These are phyloP conservation scores for Gamarada debralockiae DNA, from an alignment of 495 filamentous ascomycete genomes.

Conservation along the genomic window DNA sequence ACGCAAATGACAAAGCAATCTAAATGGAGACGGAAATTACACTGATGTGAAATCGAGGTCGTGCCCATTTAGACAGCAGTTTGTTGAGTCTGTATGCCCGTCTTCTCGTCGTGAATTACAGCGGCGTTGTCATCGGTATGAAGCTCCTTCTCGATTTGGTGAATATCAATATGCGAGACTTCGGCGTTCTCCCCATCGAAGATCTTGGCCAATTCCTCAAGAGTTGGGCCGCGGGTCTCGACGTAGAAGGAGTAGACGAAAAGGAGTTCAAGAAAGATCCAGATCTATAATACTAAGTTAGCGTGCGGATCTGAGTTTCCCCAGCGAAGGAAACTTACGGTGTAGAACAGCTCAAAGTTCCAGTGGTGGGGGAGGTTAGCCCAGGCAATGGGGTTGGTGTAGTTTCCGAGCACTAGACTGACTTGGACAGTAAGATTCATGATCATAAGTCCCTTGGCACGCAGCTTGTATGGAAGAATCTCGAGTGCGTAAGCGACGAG, in stretches of 20 bases:
- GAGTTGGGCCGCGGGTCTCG: conserved; percentile 60
- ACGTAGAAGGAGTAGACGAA: conserved; percentile 65
- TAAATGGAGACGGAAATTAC: too few relatives aligned
- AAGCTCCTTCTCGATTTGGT: conserved; percentile 18
- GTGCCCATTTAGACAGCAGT: conserved; percentile 5
- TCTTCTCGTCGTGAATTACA: conserved; percentile 6
- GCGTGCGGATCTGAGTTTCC: neutral
- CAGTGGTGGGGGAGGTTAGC: conserved; percentile 50
- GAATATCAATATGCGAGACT: conserved; percentile 47
- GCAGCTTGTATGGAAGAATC: conserved; percentile 33
- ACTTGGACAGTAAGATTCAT: conserved; percentile 51
- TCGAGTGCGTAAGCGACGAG: conserved; percentile 37
- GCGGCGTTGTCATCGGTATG: conserved; percentile 24
- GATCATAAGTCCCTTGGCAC: conserved; percentile 30
- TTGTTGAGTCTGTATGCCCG: neutral
- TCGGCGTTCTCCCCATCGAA: conserved; percentile 34
- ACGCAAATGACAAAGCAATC: too few relatives aligned
- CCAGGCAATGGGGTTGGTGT: conserved; percentile 61
- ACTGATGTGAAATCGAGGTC: too few relatives aligned
- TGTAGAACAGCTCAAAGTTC: conserved; percentile 63
- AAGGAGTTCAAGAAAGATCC: conserved; percentile 52
- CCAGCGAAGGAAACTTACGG: conserved; percentile 30
- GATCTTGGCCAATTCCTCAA: conserved; percentile 54
- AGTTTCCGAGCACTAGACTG: conserved; percentile 54
- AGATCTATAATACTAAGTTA: conserved; percentile 23